Evolutionary conservation across 2,329 filamentous ascomycete genomes (phyloP).

Genomic region (Exophiala xenobiotica): DNA sequence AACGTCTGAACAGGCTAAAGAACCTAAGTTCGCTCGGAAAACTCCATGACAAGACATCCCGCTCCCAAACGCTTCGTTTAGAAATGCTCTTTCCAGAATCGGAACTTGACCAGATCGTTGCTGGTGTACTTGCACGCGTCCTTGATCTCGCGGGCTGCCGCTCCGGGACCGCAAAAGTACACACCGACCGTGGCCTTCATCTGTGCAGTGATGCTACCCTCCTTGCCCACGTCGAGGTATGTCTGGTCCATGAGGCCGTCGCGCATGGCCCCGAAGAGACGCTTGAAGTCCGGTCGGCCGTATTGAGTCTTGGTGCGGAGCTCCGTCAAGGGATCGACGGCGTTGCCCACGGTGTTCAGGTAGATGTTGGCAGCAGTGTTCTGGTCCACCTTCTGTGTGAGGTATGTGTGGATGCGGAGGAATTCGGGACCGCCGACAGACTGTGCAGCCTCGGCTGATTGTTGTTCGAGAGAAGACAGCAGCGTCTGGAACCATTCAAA

Average conservation of each 20-base stretch:
- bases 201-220: conserved; percentile 68
- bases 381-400: conserved; percentile 87
- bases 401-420: conserved; percentile 95
- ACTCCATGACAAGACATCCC: not conserved
- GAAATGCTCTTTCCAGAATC: conserved; percentile 97
- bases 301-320: conserved; percentile 89
- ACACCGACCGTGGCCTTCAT: conserved; percentile 66
- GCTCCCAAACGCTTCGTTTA: conserved; percentile 28
- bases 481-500: conserved; percentile 99
- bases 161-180: conserved; percentile 93
- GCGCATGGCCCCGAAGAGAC: conserved; percentile 79
- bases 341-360: conserved; percentile 86
- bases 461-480: conserved; percentile 82
- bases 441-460: conserved; percentile 70
- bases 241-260: conserved; percentile 81
- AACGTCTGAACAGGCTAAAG: too few species aligned
- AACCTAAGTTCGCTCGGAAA: too few species aligned
- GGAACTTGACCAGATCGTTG: conserved; percentile 79
- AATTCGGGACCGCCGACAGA: conserved; percentile 65
- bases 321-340: conserved; percentile 87
- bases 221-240: conserved; percentile 80
- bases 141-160: conserved; percentile 77
- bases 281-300: conserved; percentile 83
- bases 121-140: conserved; percentile 73
- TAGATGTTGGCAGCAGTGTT: conserved; percentile 97